Base-by-base conservation (phyloP, 164 flowering plant genomes). In the Saururus chinensis region DNA sequence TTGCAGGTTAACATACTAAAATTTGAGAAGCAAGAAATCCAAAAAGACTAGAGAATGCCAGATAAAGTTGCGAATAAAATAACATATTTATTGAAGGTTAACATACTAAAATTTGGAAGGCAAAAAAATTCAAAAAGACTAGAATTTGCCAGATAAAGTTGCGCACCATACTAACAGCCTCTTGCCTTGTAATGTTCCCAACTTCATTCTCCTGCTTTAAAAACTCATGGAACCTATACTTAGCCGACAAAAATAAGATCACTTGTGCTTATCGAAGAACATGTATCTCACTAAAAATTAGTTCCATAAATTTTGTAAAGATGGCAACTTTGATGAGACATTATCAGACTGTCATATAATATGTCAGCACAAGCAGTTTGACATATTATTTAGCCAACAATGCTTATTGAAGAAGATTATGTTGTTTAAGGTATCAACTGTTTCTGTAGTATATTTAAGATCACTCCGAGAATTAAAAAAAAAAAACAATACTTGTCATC, bases 161-260 rank as follows among this genome's bases (percentile, higher is more conserved):
- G 40, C 84, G 23, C 64, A 95, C 99, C 99, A 95, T 95, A 82
- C 99, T 95, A 49, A 95, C 99, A 75, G 99, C 99, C 74, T 95
- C 99, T 77, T 95, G 99, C 66, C 99, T 81, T 53, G 97, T 95
- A 62, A 95, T 85, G 71, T 87, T 95, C 74, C 99, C 99, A 51
- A 89, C 83, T 77, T 95, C 99, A 84, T 91, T 91, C 74, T 85
- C 96, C 69, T 77, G 86, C 81, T 95, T 95, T 51, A 95, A 75
- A 77, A 95, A 95, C 75, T 87, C 85, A 67, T 91, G 96, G 69
- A 95, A 90, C 88, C 97, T 95, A 83, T 70, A 64, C 67, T 52
- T 17, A 14, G 65, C 64, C 21, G 23, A 53, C 20, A 35, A 51
- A 42, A 25, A 56, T n/a, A 1, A 61, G 20, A 24, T 16, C 51